A percentile compares a stretch with the other conserved stretches of the same genome.
Conservation (phyloP, 345 rosid genomes). For the Limnanthes douglasii region DNA sequence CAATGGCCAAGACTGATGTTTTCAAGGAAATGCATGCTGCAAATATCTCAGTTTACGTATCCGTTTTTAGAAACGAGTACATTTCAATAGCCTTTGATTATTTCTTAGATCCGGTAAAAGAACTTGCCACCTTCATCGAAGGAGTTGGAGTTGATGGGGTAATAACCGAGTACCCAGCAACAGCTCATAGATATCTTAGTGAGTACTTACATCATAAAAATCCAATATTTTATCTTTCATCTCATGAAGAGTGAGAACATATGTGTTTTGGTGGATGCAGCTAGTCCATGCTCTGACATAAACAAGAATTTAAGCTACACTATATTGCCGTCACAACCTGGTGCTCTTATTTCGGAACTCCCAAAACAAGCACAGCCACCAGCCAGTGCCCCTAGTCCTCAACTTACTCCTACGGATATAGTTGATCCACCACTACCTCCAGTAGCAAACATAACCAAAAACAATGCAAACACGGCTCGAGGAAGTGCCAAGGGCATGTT, state of each 20-base stretch:
- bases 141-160: conserved; percentile 32
- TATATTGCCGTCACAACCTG: conserved; percentile 41
- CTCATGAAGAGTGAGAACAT: not conserved
- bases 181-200: conserved; percentile 42
- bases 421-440: conserved; percentile 77
- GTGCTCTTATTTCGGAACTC: conserved; percentile 19
- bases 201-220: too few species aligned
- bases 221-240: not conserved
- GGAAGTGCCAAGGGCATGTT: too few species aligned
- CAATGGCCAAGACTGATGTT: conserved; percentile 16
- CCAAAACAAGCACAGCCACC: conserved; percentile 15
- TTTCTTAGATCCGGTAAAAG: conserved; percentile 33
- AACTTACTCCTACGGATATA: conserved; percentile 33
- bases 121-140: conserved; percentile 28
- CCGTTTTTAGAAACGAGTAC: conserved; percentile 35
- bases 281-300: conserved; percentile 41
- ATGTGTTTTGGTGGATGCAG: conserved; percentile 15
- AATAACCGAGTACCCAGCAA: conserved; percentile 44
- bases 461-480: too few species aligned
- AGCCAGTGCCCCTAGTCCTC: conserved; percentile 25
- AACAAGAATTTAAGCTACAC: conserved; percentile 11
- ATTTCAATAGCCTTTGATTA: conserved; percentile 31
- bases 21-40: conserved; percentile 24
- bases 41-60: conserved; percentile 40
- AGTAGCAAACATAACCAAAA: conserved; percentile 13